Base-by-base conservation (phyloP, 176 grass and related monocot species). In the Zoysia pacifica region DNA sequence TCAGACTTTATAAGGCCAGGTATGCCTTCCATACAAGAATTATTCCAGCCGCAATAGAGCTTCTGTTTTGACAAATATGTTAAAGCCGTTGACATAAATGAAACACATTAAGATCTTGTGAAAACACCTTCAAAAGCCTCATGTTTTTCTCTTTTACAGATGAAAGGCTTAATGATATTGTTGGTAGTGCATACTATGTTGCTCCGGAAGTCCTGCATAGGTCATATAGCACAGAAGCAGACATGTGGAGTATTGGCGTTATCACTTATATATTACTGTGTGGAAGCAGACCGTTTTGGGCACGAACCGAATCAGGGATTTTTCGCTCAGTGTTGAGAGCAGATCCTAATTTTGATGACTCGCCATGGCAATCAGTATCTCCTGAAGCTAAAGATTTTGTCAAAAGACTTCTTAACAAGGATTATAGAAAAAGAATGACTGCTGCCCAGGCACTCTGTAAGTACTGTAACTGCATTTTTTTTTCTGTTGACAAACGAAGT, bases 181-280 rank as follows among this genome's bases (percentile, higher is more conserved):
- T 99, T 84, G 97, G 97, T 38, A 99, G 97, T 77, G 97, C 97
- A 43, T 99, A 96, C 75, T 99, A 99, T 86, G 97, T 99, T 79
- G 97, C 97, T 56, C 97, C 97, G 72, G 97, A 99, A 87, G 97
- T 99, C 16, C 75, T 99, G 66, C 90, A 99, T 84, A 90, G 97
- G 78, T 93, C 97, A 69, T 99, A 99, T 79, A 93, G 90, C 72
- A 96, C 86, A 19, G 97, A 99, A 83, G 97, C 97, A 61, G 97
- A 99, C 65, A 96, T 99, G 87, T 99, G 97, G 97, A 99, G 97
- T 79, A 80, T 96, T 74, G 97, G 97, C 74, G 97, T 99, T 47
- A 99, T 99, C 78, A 88, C 90, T 60, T 99, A 93, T 84, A 99
- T 99, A 69, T 94, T 99, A 69, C 65, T 99, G 44, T 99, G 93